Percentiles rank a stretch among this genome's conserved stretches.
phyloP scores from a whole-genome alignment of 2,329 filamentous ascomycete species.

The Coniochaeta ligniaria region DNA sequence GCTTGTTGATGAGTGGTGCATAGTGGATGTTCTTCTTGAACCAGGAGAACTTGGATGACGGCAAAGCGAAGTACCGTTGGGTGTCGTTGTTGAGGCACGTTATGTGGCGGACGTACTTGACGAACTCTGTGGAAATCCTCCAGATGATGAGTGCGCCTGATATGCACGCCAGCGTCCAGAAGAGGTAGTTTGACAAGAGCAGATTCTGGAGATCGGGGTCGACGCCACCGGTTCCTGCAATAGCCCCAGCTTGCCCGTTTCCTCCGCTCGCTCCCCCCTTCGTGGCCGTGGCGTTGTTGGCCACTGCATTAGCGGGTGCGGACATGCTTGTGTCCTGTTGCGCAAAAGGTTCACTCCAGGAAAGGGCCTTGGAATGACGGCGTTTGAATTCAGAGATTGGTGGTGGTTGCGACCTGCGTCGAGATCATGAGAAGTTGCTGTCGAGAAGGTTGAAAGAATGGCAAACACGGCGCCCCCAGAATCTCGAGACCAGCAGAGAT shows the following conservation, averaged over 20 bases:
- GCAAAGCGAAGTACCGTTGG: constrained; percentile 69
- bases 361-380: background rate
- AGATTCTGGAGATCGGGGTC: constrained; percentile 37
- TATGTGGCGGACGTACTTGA: constrained; percentile 65
- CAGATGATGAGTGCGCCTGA: constrained; percentile 59
- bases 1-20: constrained; percentile 64
- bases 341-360: background rate
- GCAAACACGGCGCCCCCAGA: background rate
- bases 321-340: background rate
- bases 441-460: background rate
- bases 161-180: constrained; percentile 57
- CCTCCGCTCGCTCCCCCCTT: constrained; percentile 4
- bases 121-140: constrained; percentile 52
- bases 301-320: background rate
- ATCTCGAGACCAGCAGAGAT: background rate
- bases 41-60: constrained; percentile 45
- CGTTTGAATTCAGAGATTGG: background rate
- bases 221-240: constrained; percentile 17
- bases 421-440: background rate
- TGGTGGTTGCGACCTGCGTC: background rate
- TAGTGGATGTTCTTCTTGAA: constrained; percentile 62
- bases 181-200: constrained; percentile 51
- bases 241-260: constrained; percentile 5
- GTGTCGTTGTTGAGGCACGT: constrained; percentile 71
- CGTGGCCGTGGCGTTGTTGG: background rate